Conservation (phyloP, 2,329 filamentous ascomycete genomes). For the Cladosporium sp. region DNA sequence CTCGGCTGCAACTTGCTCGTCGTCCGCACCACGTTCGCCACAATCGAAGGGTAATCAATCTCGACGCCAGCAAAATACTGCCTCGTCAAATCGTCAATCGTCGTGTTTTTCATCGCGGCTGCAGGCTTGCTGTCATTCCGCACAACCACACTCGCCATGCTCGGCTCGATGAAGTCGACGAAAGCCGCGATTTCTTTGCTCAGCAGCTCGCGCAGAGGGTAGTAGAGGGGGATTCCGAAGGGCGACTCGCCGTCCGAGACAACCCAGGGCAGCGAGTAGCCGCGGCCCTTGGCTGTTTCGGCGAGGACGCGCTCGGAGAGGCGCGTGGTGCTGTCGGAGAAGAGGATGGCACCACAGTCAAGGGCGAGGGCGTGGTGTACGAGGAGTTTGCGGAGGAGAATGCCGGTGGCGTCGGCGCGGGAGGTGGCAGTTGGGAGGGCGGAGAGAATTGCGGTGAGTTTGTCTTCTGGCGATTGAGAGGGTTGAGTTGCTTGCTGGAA, state of each 20-base stretch:
- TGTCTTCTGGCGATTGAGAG: not conserved
- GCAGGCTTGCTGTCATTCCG: not conserved
- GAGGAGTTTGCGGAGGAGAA: slow-evolving; percentile 69
- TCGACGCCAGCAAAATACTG: slow-evolving; percentile 88
- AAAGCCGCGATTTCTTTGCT: slow-evolving; percentile 76
- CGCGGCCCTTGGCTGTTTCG: slow-evolving; percentile 88
- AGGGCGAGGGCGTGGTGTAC: slow-evolving; percentile 61
- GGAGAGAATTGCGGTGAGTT: slow-evolving; percentile 50
- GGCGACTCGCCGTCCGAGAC: slow-evolving; percentile 71
- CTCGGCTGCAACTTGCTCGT: slow-evolving; percentile 72
- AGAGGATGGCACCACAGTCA: slow-evolving; percentile 69
- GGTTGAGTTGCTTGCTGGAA: not conserved
- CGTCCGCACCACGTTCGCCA: slow-evolving; percentile 92
- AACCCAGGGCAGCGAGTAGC: slow-evolving; percentile 78
- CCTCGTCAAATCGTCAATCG: slow-evolving; percentile 86
- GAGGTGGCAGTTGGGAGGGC: slow-evolving; percentile 62
- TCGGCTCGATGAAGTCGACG: slow-evolving; percentile 39
- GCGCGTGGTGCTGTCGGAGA: slow-evolving; percentile 83
- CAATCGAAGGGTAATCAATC: slow-evolving; percentile 81
- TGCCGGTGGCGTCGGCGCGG: slow-evolving; percentile 56
- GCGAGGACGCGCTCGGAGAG: slow-evolving; percentile 83
- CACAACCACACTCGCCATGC: not conserved
- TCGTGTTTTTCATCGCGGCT: slow-evolving; percentile 61
- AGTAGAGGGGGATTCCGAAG: slow-evolving; percentile 60
- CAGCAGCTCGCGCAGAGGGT: slow-evolving; percentile 81